Evolutionary conservation across 2,329 filamentous ascomycete genomes (phyloP).

Genomic region (Knufia fluminis): DNA sequence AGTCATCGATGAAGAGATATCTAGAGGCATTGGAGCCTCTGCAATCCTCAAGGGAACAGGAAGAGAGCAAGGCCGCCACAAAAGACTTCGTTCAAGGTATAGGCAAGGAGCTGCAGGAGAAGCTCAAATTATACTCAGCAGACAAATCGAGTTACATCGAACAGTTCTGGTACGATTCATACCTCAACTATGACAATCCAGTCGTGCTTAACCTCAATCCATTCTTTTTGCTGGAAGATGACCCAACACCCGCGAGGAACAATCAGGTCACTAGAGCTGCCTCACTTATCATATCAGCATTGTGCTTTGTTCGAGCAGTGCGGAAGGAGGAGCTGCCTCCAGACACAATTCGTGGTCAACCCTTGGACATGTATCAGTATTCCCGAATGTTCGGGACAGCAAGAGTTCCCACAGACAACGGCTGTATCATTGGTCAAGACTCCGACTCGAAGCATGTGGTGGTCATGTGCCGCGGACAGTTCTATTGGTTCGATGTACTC

Average conservation of each 20-base stretch:
- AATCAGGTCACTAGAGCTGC: slow-evolving; percentile 93
- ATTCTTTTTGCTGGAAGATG: slow-evolving; percentile 94
- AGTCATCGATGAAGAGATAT: slow-evolving; percentile 69
- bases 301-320: slow-evolving; percentile 88
- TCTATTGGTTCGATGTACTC: slow-evolving; percentile 98
- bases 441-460: slow-evolving; percentile 87
- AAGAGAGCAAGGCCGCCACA: slow-evolving; percentile 70
- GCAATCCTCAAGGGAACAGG: slow-evolving; percentile 70
- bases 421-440: slow-evolving; percentile 92
- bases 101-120: slow-evolving; percentile 77
- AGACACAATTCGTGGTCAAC: slow-evolving; percentile 71
- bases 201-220: slow-evolving; percentile 96
- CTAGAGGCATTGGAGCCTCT: slow-evolving; percentile 69
- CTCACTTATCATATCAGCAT: slow-evolving; percentile 77
- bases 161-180: slow-evolving; percentile 99
- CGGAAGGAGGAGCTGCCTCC: slow-evolving; percentile 86
- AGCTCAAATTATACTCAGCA: slow-evolving; percentile 78
- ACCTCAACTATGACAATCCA: slow-evolving; percentile 94
- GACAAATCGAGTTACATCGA: slow-evolving; percentile 95
- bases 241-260: slow-evolving; percentile 90
- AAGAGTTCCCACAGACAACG: slow-evolving; percentile 84
- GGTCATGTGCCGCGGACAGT: slow-evolving; percentile 86
- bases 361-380: slow-evolving; percentile 97
- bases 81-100: slow-evolving; percentile 73
- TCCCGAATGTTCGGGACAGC: slow-evolving; percentile 91